A percentile compares a stretch with the other conserved stretches of the same genome.
These are phyloP conservation scores for Ascochyta clinopodiicola DNA, from an alignment of 2,329 filamentous ascomycete genomes.

Conservation along the genomic window DNA sequence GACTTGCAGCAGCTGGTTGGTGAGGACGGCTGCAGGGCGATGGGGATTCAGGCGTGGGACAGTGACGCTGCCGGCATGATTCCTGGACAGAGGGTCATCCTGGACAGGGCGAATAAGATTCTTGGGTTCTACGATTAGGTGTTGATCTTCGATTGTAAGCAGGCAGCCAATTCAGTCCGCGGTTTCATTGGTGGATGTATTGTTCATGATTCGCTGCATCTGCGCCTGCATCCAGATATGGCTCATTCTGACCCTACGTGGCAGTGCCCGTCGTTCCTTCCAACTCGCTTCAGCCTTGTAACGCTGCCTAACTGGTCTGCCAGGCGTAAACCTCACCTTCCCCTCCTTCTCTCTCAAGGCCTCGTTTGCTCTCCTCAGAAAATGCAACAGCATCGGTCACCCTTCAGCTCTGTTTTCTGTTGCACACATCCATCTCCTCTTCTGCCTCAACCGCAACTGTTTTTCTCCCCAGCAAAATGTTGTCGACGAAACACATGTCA, in stretches of 20 bases:
- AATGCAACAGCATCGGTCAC: not conserved
- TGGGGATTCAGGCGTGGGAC: slow-evolving; percentile 62
- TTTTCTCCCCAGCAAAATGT: not conserved
- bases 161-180: not conserved
- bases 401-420: not conserved
- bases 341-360: not conserved
- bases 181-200: too few species aligned
- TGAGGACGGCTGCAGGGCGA: slow-evolving; percentile 59
- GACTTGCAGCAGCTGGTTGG: slow-evolving; percentile 51
- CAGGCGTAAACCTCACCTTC: too few species aligned
- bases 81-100: slow-evolving; percentile 58
- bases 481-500: too few species aligned
- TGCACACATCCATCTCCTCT: not conserved
- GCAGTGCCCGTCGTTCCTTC: not conserved
- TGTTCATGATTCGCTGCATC: not conserved
- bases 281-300: not conserved
- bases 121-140: slow-evolving; percentile 55
- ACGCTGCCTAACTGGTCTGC: not conserved
- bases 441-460: not conserved
- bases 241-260: not conserved
- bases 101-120: slow-evolving; percentile 62
- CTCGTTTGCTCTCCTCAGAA: not conserved
- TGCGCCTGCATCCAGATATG: not conserved
- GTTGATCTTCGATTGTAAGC: not conserved
- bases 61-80: slow-evolving; percentile 55